phyloP scores from a whole-genome alignment of 768 basidiomycete species.

The Auricularia heimuer region DNA sequence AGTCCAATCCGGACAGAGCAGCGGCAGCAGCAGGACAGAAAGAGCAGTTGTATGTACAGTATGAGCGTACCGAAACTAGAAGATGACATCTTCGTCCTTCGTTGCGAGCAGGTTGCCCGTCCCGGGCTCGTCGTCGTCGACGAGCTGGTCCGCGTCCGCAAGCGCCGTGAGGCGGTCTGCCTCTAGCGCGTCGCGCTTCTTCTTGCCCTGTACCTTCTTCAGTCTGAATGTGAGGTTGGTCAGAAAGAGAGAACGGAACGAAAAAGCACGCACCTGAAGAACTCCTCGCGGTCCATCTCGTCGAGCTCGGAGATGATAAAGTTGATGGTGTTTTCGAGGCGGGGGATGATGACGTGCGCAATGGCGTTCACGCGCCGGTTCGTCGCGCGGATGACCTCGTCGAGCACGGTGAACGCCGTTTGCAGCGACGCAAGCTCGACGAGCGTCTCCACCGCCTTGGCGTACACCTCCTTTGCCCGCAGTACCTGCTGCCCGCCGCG shows the following conservation, averaged over 20 bases:
- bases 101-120: conserved; percentile 62
- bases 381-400: conserved; percentile 98
- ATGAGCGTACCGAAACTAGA: conserved; percentile 34
- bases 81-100: conserved; percentile 91
- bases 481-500: conserved; percentile 95
- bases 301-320: conserved; percentile 97
- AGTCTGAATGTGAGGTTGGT: conserved; percentile 46
- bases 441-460: conserved; percentile 93
- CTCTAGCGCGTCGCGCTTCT: conserved; percentile 68
- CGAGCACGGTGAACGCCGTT: conserved; percentile 96
- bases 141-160: conserved; percentile 6
- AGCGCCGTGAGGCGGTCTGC: conserved; percentile 15
- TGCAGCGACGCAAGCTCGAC: conserved; percentile 95
- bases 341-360: conserved; percentile 92
- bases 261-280: conserved; percentile 54
- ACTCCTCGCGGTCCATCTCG: conserved; percentile 96
- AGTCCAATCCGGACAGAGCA: too few relatives aligned
- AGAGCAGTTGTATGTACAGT: too few relatives aligned
- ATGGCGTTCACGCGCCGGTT: conserved; percentile 98
- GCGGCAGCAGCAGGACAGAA: too few relatives aligned
- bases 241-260: conserved; percentile 8
- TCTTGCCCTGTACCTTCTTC: conserved; percentile 97
- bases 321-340: conserved; percentile 93
- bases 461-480: conserved; percentile 89
- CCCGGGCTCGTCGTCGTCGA: conserved; percentile 18